These are phyloP conservation scores for Fraxinus anomala DNA, from an alignment of 257 asterid species.

Conservation along the genomic window DNA sequence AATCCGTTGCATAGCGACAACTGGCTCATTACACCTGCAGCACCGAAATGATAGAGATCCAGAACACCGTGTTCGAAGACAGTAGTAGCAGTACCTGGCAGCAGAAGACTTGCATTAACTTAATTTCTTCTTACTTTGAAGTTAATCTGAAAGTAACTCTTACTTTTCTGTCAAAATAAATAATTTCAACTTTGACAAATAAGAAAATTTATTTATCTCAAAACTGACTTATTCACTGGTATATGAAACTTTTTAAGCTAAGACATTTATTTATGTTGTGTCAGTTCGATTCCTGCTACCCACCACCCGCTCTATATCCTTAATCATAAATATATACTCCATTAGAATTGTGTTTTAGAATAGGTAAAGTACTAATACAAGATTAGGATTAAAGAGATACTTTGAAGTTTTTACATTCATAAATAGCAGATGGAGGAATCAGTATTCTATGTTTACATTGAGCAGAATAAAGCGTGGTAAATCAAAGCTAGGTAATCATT, in stretches of 20 bases:
- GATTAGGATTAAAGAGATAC: not conserved
- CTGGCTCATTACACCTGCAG: constrained; percentile 75
- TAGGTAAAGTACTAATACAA: not conserved
- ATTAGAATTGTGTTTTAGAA: not conserved
- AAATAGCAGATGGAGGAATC: not conserved
- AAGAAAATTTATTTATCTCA: no score
- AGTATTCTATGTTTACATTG: not conserved
- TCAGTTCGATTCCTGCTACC: no score
- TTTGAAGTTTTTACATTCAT: not conserved
- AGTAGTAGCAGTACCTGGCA: constrained; percentile 85
- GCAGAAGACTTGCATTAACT: constrained; percentile 14
- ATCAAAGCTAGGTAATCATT: not conserved
- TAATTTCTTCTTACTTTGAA: no score
- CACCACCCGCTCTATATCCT: no score
- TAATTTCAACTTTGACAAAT: no score
- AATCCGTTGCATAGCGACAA: constrained; percentile 85
- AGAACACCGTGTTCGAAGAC: constrained; percentile 83
- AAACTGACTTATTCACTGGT: no score
- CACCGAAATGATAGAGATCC: constrained; percentile 78
- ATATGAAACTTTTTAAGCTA: no score
- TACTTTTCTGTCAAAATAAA: no score
- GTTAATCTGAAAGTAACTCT: no score
- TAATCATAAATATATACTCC: not conserved
- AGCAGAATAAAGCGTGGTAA: not conserved
- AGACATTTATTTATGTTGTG: no score